Base-by-base conservation (phyloP, 129 eudicot species). In the Arctium lappa region DNA sequence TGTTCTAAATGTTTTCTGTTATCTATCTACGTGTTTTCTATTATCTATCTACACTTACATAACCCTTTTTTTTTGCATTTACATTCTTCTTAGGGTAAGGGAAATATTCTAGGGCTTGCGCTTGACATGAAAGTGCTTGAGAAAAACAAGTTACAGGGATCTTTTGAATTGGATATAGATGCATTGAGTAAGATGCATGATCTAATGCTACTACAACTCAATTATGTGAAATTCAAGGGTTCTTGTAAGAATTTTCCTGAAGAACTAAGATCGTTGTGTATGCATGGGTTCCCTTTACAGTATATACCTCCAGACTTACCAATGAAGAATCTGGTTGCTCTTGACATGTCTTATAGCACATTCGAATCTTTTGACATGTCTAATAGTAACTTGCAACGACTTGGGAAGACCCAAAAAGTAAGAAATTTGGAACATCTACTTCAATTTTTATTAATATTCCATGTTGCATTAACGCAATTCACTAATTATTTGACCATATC, bases 341-440 rank as follows among this genome's bases (percentile, higher is more conserved):
- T 53, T 53, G 63, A 82, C 39, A 78, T 86, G 81, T 75, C 77
- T 0, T 27, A 75, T 29, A 87, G 85, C 80, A 69, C 31, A 8
- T 40, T 79, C 0, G 63, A 69, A 79, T 42, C 68, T 7, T 42
- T 79, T 10, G 33, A 42, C 82, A 42, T 68, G 73, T 66, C 29
- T 63, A 4, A 39, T 65, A 4, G 13, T 12, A 27, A 74, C 12
- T 36, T 72, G 4, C 12, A 73, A 33, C 80, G n/a, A n/a, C 12
- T 12, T n/a, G 76, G 29, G 78, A 32, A 30, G 3, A 44, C 32
- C 8, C 32, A 6, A 32, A 76, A 34, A 66, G 86, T 83, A 76
- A 68, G 22, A 3, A 56, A 1, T 1, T 1, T 62, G 10, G n/a
- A 60, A 18, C 78, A 74, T 29, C 38, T 44, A 32, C 8, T 4